phyloP scores from a whole-genome alignment of 192 early-diverging fungal genomes.

The Spizellomyces sp. region DNA sequence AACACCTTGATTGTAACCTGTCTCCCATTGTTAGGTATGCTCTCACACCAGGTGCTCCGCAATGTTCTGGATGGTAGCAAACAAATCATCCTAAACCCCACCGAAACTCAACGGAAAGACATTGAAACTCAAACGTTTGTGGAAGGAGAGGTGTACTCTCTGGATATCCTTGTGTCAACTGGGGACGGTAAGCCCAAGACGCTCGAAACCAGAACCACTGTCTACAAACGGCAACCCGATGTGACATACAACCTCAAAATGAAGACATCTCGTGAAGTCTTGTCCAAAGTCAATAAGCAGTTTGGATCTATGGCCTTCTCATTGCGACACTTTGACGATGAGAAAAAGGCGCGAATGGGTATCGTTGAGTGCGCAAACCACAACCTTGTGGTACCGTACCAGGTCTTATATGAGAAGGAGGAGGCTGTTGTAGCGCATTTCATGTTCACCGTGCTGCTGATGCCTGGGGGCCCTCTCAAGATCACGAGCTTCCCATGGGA shows the following conservation, averaged over 20 bases:
- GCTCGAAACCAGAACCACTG: slow-evolving; percentile 76
- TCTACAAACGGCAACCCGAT: slow-evolving; percentile 86
- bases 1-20: slow-evolving; percentile 3
- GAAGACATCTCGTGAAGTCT: slow-evolving; percentile 74
- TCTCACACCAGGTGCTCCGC: slow-evolving; percentile 83
- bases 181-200: slow-evolving; percentile 81
- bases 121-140: slow-evolving; percentile 60
- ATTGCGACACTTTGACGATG: slow-evolving; percentile 82
- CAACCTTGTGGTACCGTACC: slow-evolving; percentile 77
- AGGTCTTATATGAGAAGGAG: slow-evolving; percentile 81
- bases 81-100: slow-evolving; percentile 91
- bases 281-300: slow-evolving; percentile 73
- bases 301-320: slow-evolving; percentile 90
- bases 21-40: slow-evolving; percentile 55
- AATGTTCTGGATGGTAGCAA: slow-evolving; percentile 91
- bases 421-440: slow-evolving; percentile 85
- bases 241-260: slow-evolving; percentile 85
- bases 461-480: slow-evolving; percentile 82
- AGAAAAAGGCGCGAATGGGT: slow-evolving; percentile 90
- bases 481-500: slow-evolving; percentile 81
- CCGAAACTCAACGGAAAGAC: slow-evolving; percentile 71
- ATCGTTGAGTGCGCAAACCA: slow-evolving; percentile 87
- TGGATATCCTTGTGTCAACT: slow-evolving; percentile 86
- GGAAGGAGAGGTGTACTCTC: slow-evolving; percentile 90
- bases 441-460: slow-evolving; percentile 89